Percentiles rank a stretch among this genome's conserved stretches.
Evolutionary conservation across 2,329 filamentous ascomycete genomes (phyloP).

Genomic region (Aspergillus niger): DNA sequence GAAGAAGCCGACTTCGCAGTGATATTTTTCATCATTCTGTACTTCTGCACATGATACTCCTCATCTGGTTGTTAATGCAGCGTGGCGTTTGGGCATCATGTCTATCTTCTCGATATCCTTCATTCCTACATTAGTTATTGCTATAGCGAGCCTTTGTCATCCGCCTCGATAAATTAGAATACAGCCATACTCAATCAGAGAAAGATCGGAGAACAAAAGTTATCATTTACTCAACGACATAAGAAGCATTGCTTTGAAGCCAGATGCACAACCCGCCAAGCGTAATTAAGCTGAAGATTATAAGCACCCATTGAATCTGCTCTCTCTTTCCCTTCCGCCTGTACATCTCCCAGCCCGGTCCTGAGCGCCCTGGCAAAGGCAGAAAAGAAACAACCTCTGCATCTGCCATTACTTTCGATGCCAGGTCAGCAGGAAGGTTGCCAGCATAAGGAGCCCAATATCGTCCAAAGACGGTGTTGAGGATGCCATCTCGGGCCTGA

Average conservation of each 20-base stretch:
- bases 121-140: conserved; percentile 1
- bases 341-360: conserved; percentile 18
- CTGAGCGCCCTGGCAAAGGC: conserved; percentile 13
- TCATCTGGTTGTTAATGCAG: conserved; percentile 9
- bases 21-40: neutral
- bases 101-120: conserved; percentile 4
- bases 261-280: neutral
- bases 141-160: neutral
- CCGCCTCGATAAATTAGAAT: neutral
- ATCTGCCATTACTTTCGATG: conserved; percentile 22
- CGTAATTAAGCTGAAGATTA: neutral
- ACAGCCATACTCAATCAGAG: neutral
- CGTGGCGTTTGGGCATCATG: conserved; percentile 21
- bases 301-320: neutral
- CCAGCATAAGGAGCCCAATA: conserved; percentile 22
- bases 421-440: conserved; percentile 18
- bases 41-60: neutral
- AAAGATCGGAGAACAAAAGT: neutral
- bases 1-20: conserved; percentile 27
- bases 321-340: neutral
- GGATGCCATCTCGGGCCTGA: conserved; percentile 23
- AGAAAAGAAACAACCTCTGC: conserved; percentile 17
- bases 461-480: conserved; percentile 20
- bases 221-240: neutral
- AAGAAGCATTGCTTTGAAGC: no score